Evolutionary conservation across 345 rosid genomes (phyloP), one percentile per base, ranked within the genome.

Genomic region (Salix arbutifolia): DNA sequence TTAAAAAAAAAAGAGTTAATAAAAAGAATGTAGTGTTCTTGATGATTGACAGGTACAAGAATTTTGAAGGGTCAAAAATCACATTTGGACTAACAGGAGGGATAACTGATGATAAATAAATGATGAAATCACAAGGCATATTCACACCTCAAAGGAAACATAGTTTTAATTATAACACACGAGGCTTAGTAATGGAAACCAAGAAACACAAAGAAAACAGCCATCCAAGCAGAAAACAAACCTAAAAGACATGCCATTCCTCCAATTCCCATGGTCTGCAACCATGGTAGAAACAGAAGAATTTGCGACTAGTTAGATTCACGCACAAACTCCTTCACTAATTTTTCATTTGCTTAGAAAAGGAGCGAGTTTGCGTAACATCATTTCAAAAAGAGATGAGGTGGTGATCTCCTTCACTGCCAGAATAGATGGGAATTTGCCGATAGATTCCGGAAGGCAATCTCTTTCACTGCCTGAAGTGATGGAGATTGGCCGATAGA

Each of bases 271-370:
- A 69, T 26, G 42, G 13, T 9, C 18, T 28, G 35, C 16, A 71
- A 46, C 70, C 14, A 38, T 26, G 23, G 42, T 11, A 58, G 7
- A 13, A 17, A 23, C 30, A 76, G 38, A 73, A 8, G 52, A 46
- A 30, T 44, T 50, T 70, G 48, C 71, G 81, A 80, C 73, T 76
- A 84, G 78, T 85, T 88, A 89, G 92, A 89, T 89, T 90, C 91
- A 87, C 91, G 87, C 91, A 88, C 91, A 90, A 89, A 90, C 87
- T 83, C 89, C 85, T 84, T 81, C 72, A 25, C 80, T 37, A 67
- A 58, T 48, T 21, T 14, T 17, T 77, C 4, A 19, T 52, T 11
- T 53, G 67, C 67, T 61, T 72, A 69, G 74, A 62, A 84, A 87
- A 81, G 81, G 85, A 80, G 86, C 81, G 66, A 73, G 74, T 81